Evolutionary conservation across 352 stramenopile species (phyloP), one percentile per base, ranked within the genome.

Genomic region (Phytophthora parvispora): DNA sequence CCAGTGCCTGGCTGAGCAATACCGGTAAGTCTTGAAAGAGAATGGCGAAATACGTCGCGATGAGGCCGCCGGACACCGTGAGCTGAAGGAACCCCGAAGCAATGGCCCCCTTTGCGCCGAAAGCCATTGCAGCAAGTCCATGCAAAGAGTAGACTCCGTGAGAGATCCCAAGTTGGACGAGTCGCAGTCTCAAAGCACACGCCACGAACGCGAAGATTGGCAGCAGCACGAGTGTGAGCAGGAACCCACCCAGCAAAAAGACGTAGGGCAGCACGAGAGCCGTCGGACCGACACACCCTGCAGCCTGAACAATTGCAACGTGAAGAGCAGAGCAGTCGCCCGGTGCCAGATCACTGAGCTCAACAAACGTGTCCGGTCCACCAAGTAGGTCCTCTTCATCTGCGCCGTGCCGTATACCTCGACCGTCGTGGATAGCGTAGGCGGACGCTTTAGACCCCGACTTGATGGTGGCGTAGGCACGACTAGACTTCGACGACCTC

Each of bases 141-240:
- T 86, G 81, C 15, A 89, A 58, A 25, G 81, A 89, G 67, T 89
- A 89, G 38, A 85, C 74, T 18, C 81, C 81, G 25, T 87, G 68
- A 3, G 73, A 71, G 7, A 87, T 78, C 1, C 81, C 74, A 24
- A 89, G 43, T 32, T 86, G 74, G 12, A 89, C 66, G 27, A 89
- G 72, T 24, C 74, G 60, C 13, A 81, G 65, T 38, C 68, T 70
- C 12, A 72, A 59, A 0, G 40, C 48, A 51, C 76, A 74, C 4
- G 71, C 75, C n/a, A 71, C 64, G 34, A 84, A 38, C 8, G 51
- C 66, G 18, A 86, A 74, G 34, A 83, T 74, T 9, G 75, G 29
- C 12, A 83, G 3, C 34, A 86, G 52, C 13, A 77, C 69, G 27
- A 81, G 65, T 5, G 68, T 80, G 67, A 83, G 74, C 16, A 83